These are phyloP conservation scores for Blastocystis sp. DNA, from an alignment of 352 stramenopile genomes.

Conservation along the genomic window DNA sequence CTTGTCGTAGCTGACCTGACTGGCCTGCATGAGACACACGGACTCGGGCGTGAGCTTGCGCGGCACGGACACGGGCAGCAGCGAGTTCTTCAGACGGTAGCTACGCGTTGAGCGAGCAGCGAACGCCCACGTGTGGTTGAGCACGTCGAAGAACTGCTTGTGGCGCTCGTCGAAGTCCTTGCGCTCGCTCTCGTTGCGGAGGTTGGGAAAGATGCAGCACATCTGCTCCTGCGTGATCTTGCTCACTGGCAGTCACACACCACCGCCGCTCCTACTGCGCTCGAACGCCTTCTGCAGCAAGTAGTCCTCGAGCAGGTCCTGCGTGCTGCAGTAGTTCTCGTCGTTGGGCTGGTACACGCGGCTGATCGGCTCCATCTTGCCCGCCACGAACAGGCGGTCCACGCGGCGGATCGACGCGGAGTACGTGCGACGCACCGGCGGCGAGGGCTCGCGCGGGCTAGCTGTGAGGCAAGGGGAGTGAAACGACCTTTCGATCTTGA, in stretches of 20 bases:
- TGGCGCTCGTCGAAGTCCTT: slow-evolving; percentile 53
- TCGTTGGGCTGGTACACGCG: slow-evolving; percentile 40
- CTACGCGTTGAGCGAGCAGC: background rate
- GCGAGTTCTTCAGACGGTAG: slow-evolving; percentile 30
- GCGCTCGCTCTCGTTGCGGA: slow-evolving; percentile 23
- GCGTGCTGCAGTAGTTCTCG: slow-evolving; percentile 28
- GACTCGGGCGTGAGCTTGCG: slow-evolving; percentile 50
- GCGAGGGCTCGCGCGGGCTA: slow-evolving; percentile 36
- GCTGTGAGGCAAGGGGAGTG: background rate
- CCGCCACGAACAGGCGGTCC: slow-evolving; percentile 45
- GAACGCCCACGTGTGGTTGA: background rate
- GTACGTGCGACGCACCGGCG: slow-evolving; percentile 12
- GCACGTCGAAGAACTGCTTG: slow-evolving; percentile 51
- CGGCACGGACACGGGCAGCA: slow-evolving; percentile 35
- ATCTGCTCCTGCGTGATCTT: slow-evolving; percentile 37
- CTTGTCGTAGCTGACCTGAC: slow-evolving; percentile 21
- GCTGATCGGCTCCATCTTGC: slow-evolving; percentile 55
- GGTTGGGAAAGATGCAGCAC: slow-evolving; percentile 34
- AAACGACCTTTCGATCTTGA: slow-evolving; percentile 44
- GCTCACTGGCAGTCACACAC: background rate
- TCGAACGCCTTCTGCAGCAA: slow-evolving; percentile 55
- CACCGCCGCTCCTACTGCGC: background rate
- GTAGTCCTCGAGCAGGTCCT: slow-evolving; percentile 41
- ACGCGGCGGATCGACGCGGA: slow-evolving; percentile 27
- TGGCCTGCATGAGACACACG: slow-evolving; percentile 44